phyloP scores from a whole-genome alignment of 2,329 filamentous ascomycete species.

The Bipolaris victoriae region DNA sequence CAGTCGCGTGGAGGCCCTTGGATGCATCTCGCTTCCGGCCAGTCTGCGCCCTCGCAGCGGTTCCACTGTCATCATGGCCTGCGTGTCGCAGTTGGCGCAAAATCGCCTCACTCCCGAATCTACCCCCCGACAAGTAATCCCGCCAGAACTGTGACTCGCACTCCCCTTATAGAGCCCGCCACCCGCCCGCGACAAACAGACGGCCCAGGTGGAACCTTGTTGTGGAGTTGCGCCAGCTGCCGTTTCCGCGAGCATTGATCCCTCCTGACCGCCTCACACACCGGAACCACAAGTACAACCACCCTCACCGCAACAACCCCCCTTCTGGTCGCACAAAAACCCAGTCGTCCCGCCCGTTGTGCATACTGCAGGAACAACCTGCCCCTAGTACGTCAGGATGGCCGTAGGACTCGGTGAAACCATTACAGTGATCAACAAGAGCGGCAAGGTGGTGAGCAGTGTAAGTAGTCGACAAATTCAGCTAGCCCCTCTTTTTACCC shows the following conservation, averaged over 20 bases:
- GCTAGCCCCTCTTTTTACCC: constrained; percentile 18
- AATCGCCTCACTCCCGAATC: constrained; percentile 37
- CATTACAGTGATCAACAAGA: constrained; percentile 88
- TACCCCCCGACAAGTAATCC: constrained; percentile 13
- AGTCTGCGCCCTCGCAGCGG: constrained; percentile 19
- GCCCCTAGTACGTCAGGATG: constrained; percentile 32
- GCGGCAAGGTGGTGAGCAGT: constrained; percentile 87
- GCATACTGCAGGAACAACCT: constrained; percentile 30
- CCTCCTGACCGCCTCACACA: constrained; percentile 38
- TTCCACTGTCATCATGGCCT: constrained; percentile 31
- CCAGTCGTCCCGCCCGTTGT: constrained; percentile 26
- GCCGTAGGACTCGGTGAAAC: constrained; percentile 68
- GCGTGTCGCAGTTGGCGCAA: constrained; percentile 16
- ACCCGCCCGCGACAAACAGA: constrained; percentile 14
- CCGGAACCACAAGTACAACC: constrained; percentile 26
- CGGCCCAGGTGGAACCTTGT: constrained; percentile 29
- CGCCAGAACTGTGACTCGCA: not conserved
- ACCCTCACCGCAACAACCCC: constrained; percentile 15
- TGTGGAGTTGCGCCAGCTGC: constrained; percentile 31
- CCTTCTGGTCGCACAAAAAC: constrained; percentile 29
- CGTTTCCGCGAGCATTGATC: constrained; percentile 38
- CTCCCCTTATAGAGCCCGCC: constrained; percentile 13
- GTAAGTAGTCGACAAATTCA: constrained; percentile 59
- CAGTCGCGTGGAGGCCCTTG: constrained; percentile 36
- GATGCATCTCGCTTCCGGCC: constrained; percentile 22